Evolutionary conservation across 2,329 filamentous ascomycete species (phyloP), one percentile per base, ranked within the genome.

Genomic region (Trichoderma sp.): DNA sequence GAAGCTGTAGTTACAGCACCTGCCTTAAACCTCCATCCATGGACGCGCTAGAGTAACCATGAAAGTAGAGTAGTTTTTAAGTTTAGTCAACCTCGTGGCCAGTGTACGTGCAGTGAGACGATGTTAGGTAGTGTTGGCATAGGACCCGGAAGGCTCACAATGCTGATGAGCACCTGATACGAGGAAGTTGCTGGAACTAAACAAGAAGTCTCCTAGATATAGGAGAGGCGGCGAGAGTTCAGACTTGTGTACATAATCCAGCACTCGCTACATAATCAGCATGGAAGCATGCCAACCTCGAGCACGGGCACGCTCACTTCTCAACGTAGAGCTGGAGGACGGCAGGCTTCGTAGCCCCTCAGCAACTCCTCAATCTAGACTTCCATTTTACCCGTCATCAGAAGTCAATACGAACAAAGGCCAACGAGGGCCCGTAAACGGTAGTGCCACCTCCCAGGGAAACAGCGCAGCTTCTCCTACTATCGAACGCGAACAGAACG

Each of bases 51-150:
- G 30, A 41, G 30, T 50, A 60, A 60, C 57, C 45, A 61, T 52
- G 57, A 61, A 61, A 61, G 47, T 61, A 61, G 58, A 61, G 58
- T 61, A 52, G 43, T 51, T 51, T 51, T 61, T 61, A 61, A 61
- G 58, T 51, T 52, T 51, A 61, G 47, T 28, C 30, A 21, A 14
- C 34, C 17, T 17, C 17, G 21, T 17, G 28, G 44, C 44, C 10
- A 24, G 12, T 17, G 30, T 26, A 41, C 19, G 48, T 14, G 12
- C 12, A 48, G 44, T 10, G 19, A 10, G 21, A 24, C 7, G 7
- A 30, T n/a, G n/a, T n/a, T 30, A 10, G 7, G 7, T 3, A 28
- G 30, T 2, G 14, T 56, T 10, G 34, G 34, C 19, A 15, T 26
- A 9, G 57, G 43, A 28, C 7, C n/a, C 10, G 7, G 3, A 28